These are phyloP conservation scores for Castanopsis chinensis DNA, from an alignment of 306 rosid species.

Conservation along the genomic window DNA sequence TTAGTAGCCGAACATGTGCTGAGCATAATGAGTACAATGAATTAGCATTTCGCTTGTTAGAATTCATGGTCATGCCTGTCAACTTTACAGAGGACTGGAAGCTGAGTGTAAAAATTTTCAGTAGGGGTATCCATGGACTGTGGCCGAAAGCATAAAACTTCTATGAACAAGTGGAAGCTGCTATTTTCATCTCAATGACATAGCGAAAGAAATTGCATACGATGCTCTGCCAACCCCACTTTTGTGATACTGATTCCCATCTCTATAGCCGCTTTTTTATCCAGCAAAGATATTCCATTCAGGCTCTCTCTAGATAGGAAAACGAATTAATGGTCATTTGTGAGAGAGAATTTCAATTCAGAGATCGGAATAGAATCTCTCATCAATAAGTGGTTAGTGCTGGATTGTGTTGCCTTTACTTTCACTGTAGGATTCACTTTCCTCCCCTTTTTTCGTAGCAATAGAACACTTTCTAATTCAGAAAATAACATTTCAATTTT, in stretches of 20 bases:
- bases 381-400: not conserved
- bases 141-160: slow-evolving; percentile 6
- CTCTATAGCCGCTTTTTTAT: slow-evolving; percentile 7
- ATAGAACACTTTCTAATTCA: not conserved
- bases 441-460: too few relatives aligned
- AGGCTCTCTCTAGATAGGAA: not conserved
- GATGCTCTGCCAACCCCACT: slow-evolving; percentile 24
- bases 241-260: not conserved
- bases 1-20: too few relatives aligned
- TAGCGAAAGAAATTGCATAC: not conserved
- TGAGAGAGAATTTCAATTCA: not conserved
- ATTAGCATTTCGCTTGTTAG: too few relatives aligned
- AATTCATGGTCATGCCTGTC: too few relatives aligned
- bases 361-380: slow-evolving; percentile 25
- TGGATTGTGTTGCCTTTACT: not conserved
- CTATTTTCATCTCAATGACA: not conserved
- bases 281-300: slow-evolving; percentile 10
- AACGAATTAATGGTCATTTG: not conserved
- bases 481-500: not conserved
- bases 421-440: not conserved
- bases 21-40: too few relatives aligned
- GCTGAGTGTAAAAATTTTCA: too few relatives aligned
- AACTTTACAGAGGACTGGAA: too few relatives aligned
- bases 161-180: slow-evolving; percentile 19
- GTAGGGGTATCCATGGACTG: not conserved